Evolutionary conservation across 768 basidiomycete species (phyloP).

Genomic region (Solioccasus polychromus): DNA sequence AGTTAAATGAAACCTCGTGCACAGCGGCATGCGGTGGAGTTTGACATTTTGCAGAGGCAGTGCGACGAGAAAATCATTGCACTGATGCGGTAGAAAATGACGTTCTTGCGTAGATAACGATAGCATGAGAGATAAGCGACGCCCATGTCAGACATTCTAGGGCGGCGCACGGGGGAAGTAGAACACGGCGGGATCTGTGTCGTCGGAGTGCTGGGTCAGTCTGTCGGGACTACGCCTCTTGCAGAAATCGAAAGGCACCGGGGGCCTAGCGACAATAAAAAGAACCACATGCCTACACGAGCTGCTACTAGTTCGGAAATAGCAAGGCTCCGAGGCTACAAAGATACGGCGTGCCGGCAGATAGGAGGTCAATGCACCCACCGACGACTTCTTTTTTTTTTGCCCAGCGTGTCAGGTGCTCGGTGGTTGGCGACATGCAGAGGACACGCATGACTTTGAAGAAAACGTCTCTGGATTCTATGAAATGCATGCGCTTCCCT

Average conservation of each 20-base stretch:
- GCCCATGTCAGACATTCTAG: no score
- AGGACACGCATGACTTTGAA: neutral
- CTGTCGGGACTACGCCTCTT: neutral
- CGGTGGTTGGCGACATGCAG: no score
- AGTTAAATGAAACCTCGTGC: conserved; percentile 21
- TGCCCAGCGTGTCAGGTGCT: no score
- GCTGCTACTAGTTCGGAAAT: conserved; percentile 16
- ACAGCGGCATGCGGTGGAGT: conserved; percentile 15
- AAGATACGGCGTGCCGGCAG: conserved; percentile 15
- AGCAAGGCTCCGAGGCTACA: conserved; percentile 19
- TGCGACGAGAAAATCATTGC: conserved; percentile 18
- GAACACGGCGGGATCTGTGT: neutral
- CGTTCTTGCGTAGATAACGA: conserved; percentile 15
- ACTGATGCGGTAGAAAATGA: conserved; percentile 13
- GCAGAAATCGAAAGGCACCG: conserved; percentile 2
- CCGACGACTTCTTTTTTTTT: conserved; percentile 11
- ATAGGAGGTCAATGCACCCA: conserved; percentile 10
- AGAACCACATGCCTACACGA: neutral
- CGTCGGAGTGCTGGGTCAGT: neutral
- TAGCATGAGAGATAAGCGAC: conserved; percentile 9
- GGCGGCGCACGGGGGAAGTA: no score
- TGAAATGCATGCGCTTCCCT: conserved; percentile 16
- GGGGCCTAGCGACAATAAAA: conserved; percentile 1
- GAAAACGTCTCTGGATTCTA: neutral
- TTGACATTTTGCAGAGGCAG: conserved; percentile 4